Conservation (phyloP, 169 alveolate genomes). For the Cryptosporidium andersoni region DNA sequence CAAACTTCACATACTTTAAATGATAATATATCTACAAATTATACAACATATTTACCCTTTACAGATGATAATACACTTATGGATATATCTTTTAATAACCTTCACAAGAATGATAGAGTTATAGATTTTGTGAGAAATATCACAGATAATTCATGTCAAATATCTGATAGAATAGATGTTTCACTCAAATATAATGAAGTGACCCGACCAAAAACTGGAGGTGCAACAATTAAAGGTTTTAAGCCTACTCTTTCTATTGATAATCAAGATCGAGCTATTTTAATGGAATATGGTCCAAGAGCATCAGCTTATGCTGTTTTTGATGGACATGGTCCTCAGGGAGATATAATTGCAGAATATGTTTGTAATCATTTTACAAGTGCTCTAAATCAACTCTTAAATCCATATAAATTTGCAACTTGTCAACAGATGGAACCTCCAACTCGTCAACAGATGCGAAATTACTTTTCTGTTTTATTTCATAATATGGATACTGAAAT, state of each 20-base stretch:
- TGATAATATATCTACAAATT: no score
- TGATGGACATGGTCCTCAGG: slow-evolving; percentile 72
- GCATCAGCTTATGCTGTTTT: slow-evolving; percentile 63
- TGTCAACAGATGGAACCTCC: neutral
- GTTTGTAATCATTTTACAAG: slow-evolving; percentile 39
- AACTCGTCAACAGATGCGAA: slow-evolving; percentile 47
- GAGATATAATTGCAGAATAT: slow-evolving; percentile 48
- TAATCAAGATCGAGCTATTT: slow-evolving; percentile 45
- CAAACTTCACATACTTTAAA: no score
- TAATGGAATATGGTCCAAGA: slow-evolving; percentile 39
- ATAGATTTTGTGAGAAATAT: no score
- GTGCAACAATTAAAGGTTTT: slow-evolving; percentile 61
- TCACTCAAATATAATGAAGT: no score
- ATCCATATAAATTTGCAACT: neutral
- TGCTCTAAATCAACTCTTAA: slow-evolving; percentile 35
- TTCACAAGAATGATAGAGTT: no score
- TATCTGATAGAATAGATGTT: no score
- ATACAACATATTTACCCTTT: no score
- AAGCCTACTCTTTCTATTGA: slow-evolving; percentile 53
- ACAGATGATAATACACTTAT: no score
- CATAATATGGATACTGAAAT: slow-evolving; percentile 55
- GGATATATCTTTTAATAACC: no score
- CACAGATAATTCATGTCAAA: no score
- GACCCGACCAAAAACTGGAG: slow-evolving; percentile 4
- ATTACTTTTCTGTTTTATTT: slow-evolving; percentile 43